Base-by-base conservation (phyloP, 176 grass and related monocot species). In the Eragrostis nindensis region DNA sequence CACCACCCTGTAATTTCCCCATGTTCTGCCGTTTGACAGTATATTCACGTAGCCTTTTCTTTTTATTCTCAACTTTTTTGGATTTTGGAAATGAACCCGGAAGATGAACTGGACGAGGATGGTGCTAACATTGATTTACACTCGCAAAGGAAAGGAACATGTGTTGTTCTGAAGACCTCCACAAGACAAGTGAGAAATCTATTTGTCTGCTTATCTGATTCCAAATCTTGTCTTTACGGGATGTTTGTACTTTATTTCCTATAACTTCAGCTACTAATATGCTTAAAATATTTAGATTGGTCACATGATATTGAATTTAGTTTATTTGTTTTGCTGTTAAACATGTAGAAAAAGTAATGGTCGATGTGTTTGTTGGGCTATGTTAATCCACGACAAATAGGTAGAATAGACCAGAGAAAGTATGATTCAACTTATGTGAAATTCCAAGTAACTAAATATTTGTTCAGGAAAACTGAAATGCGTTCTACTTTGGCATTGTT, bases 81-180 rank as follows among this genome's bases (percentile, higher is more conserved):
- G 94, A 94, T 97, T 69, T 78, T 97, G 78, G 94, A 97, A 52
- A 97, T 97, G 84, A 97, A 97, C 79, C 91, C 94, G 36, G 94
- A 97, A 70, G 94, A 97, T 74, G 94, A 94, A 76, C 89, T 87
- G 55, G 87, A 94, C 48, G 94, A 92, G 76, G 91, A 94, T 88
- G 89, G 91, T 91, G 91, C 94, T 60, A 97, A 97, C 74, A 88
- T 97, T 70, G 94, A 94, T 84, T 73, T 94, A 41, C 91, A 94
- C 68, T 97, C 91, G 24, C 94, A 94, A 76, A 88, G 94, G 75
- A 91, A 97, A 84, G 94, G 91, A 26, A 97, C 94, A 81, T 97
- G 94, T 89, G 94, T 97, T 81, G 89, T 94, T 78, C 80, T 94
- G 49, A 97, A 94, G 75, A 94, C 91, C 66, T 94, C 91, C 53